Evolutionary conservation across 768 basidiomycete genomes (phyloP), one percentile per base, ranked within the genome.

Genomic region (Macrolepiota dolichaula): DNA sequence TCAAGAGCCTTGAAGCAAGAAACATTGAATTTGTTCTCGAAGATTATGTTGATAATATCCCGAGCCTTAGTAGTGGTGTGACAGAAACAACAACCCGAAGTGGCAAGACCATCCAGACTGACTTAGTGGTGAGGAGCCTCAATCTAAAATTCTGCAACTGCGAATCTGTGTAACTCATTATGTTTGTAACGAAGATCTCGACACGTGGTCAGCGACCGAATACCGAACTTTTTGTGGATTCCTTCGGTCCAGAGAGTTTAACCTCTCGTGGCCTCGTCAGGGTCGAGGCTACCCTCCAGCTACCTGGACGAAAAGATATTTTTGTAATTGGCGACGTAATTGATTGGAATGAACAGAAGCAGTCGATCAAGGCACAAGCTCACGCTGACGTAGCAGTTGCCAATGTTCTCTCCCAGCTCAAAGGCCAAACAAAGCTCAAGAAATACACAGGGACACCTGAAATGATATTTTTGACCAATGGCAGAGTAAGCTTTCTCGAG

Each of bases 1-100:
- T n/a, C 59, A 65, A 68, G 2, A 73, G 76, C 10, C 64, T 84
- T 1, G 66, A 62, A 17, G 69, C 64, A 1, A 76, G 78, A 12
- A 80, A 78, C 6, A 70, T 86, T 64, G 69, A 81, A 15, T 35
- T 88, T 50, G 57, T 85, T 4, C 72, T 85, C 36, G 68, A 75
- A 9, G 86, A 89, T 56, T 78, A 72, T 58, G 66, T 88, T 55
- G 86, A 86, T 63, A 65, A 50, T 10, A 72, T 6, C 62, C 77
- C 22, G 66, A 74, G 3, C 65, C 79, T 15, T 76, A 77, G 15
- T 24, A 22, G 22, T 66, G 71, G n/a, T 78, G 74, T 12, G 59
- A 64, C 37, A 37, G 52, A 59, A 36, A 64, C 85, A 0, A 79
- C 66, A 19, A 86, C 85, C 1, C 75, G 79, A 51, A 77, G 74